Evolutionary conservation across 1,284 basidiomycete species (phyloP).

Genomic region (Marasmius tenuissimus): DNA sequence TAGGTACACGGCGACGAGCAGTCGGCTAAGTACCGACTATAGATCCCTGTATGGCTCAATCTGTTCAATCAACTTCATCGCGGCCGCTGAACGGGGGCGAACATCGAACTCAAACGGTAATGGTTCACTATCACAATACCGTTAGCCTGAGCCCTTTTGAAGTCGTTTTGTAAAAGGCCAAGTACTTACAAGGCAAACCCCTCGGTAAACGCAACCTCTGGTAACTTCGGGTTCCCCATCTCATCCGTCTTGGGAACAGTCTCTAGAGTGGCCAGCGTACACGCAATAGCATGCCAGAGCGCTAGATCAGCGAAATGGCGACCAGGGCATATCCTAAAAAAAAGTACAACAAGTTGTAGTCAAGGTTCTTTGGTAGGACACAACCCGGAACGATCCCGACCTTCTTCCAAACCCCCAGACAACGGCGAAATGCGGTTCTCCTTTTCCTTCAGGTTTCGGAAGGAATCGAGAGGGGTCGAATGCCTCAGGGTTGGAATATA

Average conservation of each 20-base stretch:
- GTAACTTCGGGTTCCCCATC: conserved; percentile 1
- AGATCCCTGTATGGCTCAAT: too few relatives aligned
- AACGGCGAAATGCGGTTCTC: not conserved
- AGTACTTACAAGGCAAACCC: conserved; percentile 9
- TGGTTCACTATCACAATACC: too few relatives aligned
- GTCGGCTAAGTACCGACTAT: too few relatives aligned
- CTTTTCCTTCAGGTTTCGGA: conserved; percentile 4
- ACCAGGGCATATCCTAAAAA: conserved; percentile 16
- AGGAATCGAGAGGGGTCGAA: conserved; percentile 3
- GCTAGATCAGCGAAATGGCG: conserved; percentile 17
- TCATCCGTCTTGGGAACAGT: conserved; percentile 8
- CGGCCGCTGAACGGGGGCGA: not conserved
- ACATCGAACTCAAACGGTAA: not conserved
- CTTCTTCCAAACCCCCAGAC: conserved; percentile 2
- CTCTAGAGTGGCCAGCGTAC: conserved; percentile 14
- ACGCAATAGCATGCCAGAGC: conserved; percentile 20
- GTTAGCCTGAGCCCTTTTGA: too few relatives aligned
- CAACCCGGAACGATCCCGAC: not conserved
- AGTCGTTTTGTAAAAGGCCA: not conserved
- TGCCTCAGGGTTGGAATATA: not conserved
- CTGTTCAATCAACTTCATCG: not conserved
- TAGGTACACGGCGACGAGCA: too few relatives aligned
- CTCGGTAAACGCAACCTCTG: conserved; percentile 11
- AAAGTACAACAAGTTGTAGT: not conserved
- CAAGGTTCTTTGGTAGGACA: not conserved